Conservation (phyloP, 495 filamentous ascomycete species). For the Sordaria brevicollis region DNA sequence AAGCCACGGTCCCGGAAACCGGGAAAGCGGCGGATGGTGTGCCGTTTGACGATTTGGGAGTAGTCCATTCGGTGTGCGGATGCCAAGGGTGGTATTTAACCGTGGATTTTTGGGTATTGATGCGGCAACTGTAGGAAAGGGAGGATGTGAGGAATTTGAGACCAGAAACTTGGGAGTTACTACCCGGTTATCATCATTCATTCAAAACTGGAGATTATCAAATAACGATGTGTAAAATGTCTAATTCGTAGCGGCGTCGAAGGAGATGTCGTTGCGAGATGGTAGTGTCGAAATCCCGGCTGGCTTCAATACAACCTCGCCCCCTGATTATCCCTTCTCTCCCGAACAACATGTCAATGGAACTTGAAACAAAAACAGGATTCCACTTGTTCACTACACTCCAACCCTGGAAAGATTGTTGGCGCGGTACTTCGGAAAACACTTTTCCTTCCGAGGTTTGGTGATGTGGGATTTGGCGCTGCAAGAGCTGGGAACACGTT, state of each 20-base stretch:
- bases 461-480: no score
- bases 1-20: conserved; percentile 9
- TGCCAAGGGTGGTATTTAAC: neutral
- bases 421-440: no score
- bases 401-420: no score
- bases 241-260: neutral
- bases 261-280: neutral
- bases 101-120: neutral
- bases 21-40: conserved; percentile 8
- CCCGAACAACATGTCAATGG: neutral
- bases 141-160: neutral
- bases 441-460: no score
- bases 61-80: neutral
- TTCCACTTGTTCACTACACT: neutral
- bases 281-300: neutral
- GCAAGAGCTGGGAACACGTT: no score
- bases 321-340: neutral
- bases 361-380: neutral
- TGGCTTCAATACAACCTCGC: neutral
- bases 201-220: neutral
- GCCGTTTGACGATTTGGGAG: conserved; percentile 2
- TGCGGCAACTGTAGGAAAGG: neutral
- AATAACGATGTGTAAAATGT: neutral
- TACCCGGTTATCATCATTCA: neutral
- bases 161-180: neutral